Percentiles rank a stretch among this genome's conserved stretches.
These are phyloP conservation scores for Xylaria sp. DNA, from an alignment of 2,329 filamentous ascomycete species.

Conservation along the genomic window DNA sequence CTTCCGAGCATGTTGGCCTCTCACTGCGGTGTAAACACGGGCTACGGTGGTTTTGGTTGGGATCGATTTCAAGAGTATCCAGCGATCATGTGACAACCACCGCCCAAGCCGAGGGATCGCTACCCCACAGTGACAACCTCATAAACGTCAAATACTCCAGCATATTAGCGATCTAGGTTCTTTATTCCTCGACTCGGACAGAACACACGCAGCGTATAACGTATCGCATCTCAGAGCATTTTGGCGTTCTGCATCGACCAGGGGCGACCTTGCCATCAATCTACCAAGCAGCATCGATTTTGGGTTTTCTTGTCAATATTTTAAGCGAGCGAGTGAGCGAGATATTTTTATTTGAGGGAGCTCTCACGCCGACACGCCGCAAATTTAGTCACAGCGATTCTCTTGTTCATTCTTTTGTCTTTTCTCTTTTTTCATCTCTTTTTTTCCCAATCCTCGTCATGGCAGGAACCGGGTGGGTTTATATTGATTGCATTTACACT, in stretches of 20 bases:
- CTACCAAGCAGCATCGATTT: constrained; percentile 45
- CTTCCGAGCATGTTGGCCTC: constrained; percentile 88
- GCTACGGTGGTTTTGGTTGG: constrained; percentile 85
- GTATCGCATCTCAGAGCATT: constrained; percentile 44
- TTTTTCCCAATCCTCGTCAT: constrained; percentile 62
- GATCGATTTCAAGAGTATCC: constrained; percentile 86
- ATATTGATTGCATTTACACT: constrained; percentile 66
- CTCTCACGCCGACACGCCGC: constrained; percentile 56
- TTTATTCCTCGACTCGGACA: constrained; percentile 40
- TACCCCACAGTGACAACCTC: constrained; percentile 62
- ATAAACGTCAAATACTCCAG: constrained; percentile 44
- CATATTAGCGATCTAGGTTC: constrained; percentile 43
- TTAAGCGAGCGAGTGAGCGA: constrained; percentile 56
- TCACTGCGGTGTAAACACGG: constrained; percentile 83
- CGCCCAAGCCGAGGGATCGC: constrained; percentile 58
- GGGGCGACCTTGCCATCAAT: constrained; percentile 47
- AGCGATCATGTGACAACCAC: constrained; percentile 84
- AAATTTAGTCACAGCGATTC: constrained; percentile 58
- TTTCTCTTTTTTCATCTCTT: constrained; percentile 42
- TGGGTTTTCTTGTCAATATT: constrained; percentile 47
- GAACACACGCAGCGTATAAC: constrained; percentile 43
- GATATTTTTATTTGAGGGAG: constrained; percentile 46
- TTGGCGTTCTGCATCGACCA: constrained; percentile 53
- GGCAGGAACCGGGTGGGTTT: constrained; percentile 66
- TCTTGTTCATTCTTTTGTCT: constrained; percentile 30